Base-by-base conservation (phyloP, 2,329 filamentous ascomycete genomes). In the Thelonectria olida region DNA sequence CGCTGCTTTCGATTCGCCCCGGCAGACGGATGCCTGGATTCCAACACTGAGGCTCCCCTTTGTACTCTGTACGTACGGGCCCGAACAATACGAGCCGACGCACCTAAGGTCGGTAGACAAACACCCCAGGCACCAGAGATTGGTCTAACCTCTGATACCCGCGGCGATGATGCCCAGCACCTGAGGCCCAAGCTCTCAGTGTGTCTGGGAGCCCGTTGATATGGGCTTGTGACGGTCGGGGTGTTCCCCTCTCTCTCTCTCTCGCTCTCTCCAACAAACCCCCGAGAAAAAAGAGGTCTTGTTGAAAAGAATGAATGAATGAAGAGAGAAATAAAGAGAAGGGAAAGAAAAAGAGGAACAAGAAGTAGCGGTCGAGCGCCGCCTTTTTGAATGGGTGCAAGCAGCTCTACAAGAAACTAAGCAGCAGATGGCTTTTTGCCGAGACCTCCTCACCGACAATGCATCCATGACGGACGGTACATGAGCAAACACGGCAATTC, bases 221-320 rank as follows among this genome's bases (percentile, higher is more conserved):
- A 23, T 36, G 38, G 36, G 9, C 25, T 5, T 27, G 25, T n/a
- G n/a, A n/a, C n/a, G 34, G 7, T 36, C n/a, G 34, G 4, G 34
- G 27, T n/a, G n/a, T n/a, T n/a, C 58, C 59, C 58, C 62, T 63
- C 17, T 39, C 38, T 39, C 38, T 39, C 38, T 19, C 7, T 39
- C 17, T 39, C 38, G 8, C 38, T 41, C 38, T 70, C 67, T 70
- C 55, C 66, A 62, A 68, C 58, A 31, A 52, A 41, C 57, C 50
- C 50, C 34, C 17, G 20, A n/a, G 28, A 48, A 54, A 34, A 3
- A 22, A 36, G 20, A 39, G 36, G 51, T 34, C 12, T 48, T 27
- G 50, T 36, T 42, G 50, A 31, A 45, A 20, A 47, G 44, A 27
- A 27, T 42, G 28, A 8, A 12, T 27, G n/a, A n/a, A 27, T 19